Percentiles rank a stretch among this genome's conserved stretches.
These are phyloP conservation scores for Heliamphora pulchella DNA, from an alignment of 179 eudicot genomes.

Conservation along the genomic window DNA sequence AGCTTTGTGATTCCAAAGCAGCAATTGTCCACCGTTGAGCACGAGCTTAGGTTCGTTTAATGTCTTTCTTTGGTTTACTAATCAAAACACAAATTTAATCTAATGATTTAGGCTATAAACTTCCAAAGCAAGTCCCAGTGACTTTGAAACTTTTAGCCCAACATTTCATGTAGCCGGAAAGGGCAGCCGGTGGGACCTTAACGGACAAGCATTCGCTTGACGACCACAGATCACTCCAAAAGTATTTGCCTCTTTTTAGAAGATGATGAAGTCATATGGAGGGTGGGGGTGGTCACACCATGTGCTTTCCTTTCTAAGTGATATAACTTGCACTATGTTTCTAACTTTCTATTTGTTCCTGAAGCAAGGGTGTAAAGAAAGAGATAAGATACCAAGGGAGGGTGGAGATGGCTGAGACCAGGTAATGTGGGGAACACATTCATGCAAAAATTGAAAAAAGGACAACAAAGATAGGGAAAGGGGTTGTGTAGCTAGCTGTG, in stretches of 20 bases:
- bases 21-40: not conserved
- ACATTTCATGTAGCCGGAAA: conserved; percentile 54
- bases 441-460: conserved; percentile 41
- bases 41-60: conserved; percentile 14
- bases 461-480: conserved; percentile 12
- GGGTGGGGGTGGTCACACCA: not conserved
- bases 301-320: conserved; percentile 9
- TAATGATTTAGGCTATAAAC: not conserved
- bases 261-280: conserved; percentile 22
- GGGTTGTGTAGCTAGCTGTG: not conserved
- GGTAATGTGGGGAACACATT: conserved; percentile 66
- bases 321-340: not conserved
- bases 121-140: conserved; percentile 21
- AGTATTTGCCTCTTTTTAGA: conserved; percentile 3
- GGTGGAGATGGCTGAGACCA: conserved; percentile 22
- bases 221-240: conserved; percentile 28
- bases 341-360: conserved; percentile 20
- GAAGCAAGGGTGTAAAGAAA: conserved; percentile 7
- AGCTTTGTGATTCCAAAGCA: conserved; percentile 12
- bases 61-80: conserved; percentile 17
- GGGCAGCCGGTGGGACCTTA: conserved; percentile 37
- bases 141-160: conserved; percentile 52
- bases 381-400: conserved; percentile 10
- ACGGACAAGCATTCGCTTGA: conserved; percentile 32
- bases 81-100: conserved; percentile 18